Evolutionary conservation across 257 asterid species (phyloP), one percentile per base, ranked within the genome.

Genomic region (Lycium ferocissimum): DNA sequence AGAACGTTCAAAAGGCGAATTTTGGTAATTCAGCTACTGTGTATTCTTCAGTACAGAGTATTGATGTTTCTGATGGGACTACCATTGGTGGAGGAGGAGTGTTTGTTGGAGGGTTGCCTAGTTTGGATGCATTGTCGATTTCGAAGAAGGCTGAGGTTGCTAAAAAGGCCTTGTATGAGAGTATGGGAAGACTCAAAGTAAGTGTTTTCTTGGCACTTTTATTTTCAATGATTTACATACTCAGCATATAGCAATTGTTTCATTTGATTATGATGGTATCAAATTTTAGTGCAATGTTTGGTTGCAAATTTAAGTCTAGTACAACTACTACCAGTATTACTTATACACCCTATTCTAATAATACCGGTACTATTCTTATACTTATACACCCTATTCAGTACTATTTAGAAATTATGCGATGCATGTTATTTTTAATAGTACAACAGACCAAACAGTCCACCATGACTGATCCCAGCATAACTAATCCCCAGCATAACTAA

Each of bases 91-190:
- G 92, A 54, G 98, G 92, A 54, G 98, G 95, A 81, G 92, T 83
- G 22, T 73, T 88, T 86, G 85, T 88, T 86, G 85, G 90, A 14
- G 93, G 91, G 37, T 67, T 90, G 71, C 89, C 88, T 83, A 86
- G 90, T 82, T 84, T 71, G 40, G 90, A 92, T 91, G 91, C 85
- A 63, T 86, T 95, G 84, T 87, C 99, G 5, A 90, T 94, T 81
- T 83, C 98, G 38, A 91, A 90, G 85, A 95, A 97, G 87, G 94
- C 98, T 7, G 99, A 95, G 85, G 91, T 92, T 84, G 93, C 97
- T 80, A 92, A 78, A 88, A 97, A 94, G 86, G 97, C 98, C 59
- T 86, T 95, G 89, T 81, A 84, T 20, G 95, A 93, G 89, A 97
- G 91, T 79, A 67, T 92, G 85, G 89, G 67, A 86, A 90, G 94